phyloP scores from a whole-genome alignment of 805 yeast species.

The Kodamaea fukazawae region DNA sequence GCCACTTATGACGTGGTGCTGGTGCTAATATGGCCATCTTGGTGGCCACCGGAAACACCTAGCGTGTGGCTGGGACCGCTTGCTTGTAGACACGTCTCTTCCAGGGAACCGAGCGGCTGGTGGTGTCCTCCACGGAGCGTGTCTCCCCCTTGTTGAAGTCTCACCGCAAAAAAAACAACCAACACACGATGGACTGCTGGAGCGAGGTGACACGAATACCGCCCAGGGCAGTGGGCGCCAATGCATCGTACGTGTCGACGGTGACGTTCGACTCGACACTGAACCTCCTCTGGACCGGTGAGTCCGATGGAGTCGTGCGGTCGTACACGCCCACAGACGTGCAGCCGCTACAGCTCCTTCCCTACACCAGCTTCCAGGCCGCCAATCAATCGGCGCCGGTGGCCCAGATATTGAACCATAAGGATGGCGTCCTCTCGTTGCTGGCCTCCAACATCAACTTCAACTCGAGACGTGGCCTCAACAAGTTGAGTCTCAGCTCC shows the following conservation, averaged over 20 bases:
- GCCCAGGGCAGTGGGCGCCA: constrained; percentile 9
- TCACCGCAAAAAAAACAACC: neutral
- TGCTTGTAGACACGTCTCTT: too few relatives aligned
- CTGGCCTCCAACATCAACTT: constrained; percentile 30
- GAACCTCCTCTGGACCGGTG: constrained; percentile 86
- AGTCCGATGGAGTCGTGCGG: constrained; percentile 49
- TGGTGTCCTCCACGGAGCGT: too few relatives aligned
- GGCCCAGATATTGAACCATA: constrained; percentile 28
- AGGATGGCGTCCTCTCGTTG: constrained; percentile 34
- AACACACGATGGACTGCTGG: constrained; percentile 15
- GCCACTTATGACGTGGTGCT: too few relatives aligned
- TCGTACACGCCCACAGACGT: constrained; percentile 25
- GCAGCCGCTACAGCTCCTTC: constrained; percentile 22
- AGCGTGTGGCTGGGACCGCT: too few relatives aligned
- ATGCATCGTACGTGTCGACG: constrained; percentile 19
- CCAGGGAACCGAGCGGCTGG: too few relatives aligned
- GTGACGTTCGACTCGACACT: constrained; percentile 62
- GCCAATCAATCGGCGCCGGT: constrained; percentile 22
- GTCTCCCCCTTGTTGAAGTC: too few relatives aligned
- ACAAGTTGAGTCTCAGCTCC: constrained; percentile 16
- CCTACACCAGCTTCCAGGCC: constrained; percentile 38
- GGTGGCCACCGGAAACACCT: too few relatives aligned
- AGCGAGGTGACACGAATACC: constrained; percentile 15
- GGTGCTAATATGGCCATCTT: too few relatives aligned
- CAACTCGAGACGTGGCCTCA: constrained; percentile 35